These are phyloP conservation scores for Neurospora sp. DNA, from an alignment of 2,329 filamentous ascomycete species.

Conservation along the genomic window DNA sequence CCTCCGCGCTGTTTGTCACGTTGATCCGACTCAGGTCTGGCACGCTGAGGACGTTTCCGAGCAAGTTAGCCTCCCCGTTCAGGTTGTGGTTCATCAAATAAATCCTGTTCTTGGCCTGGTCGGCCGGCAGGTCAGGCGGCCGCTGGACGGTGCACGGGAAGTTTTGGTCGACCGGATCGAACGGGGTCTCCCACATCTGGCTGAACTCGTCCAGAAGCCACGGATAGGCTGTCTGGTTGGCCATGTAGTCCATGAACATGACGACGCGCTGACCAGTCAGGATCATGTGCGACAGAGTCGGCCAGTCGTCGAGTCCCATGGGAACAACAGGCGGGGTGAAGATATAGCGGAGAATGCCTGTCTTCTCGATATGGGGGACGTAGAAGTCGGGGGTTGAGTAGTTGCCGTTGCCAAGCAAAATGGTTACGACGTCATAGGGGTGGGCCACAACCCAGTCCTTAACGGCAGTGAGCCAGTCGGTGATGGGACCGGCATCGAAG, in stretches of 20 bases:
- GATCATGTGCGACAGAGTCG: constrained; percentile 70
- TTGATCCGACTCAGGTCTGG: constrained; percentile 63
- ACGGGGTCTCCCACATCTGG: constrained; percentile 86
- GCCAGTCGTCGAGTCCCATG: constrained; percentile 70
- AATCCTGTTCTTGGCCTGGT: constrained; percentile 50
- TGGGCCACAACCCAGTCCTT: constrained; percentile 62
- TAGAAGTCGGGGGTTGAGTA: constrained; percentile 57
- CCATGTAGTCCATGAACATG: constrained; percentile 77
- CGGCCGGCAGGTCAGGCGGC: constrained; percentile 52
- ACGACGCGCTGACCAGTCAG: constrained; percentile 59
- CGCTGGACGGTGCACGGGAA: constrained; percentile 77
- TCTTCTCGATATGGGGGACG: constrained; percentile 55
- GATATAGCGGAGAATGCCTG: constrained; percentile 62
- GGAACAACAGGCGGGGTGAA: constrained; percentile 64
- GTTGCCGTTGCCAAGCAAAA: constrained; percentile 77
- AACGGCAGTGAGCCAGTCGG: constrained; percentile 60
- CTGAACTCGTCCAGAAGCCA: constrained; percentile 84
- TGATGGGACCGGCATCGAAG: constrained; percentile 69
- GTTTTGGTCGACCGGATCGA: constrained; percentile 51
- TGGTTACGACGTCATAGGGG: constrained; percentile 79
- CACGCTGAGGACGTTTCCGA: constrained; percentile 54
- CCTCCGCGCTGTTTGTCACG: constrained; percentile 57
- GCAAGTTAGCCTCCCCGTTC: constrained; percentile 64
- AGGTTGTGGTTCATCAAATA: constrained; percentile 89
- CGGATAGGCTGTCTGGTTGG: constrained; percentile 66